Conservation (phyloP, 306 rosid genomes). For the Cicer bijugum region DNA sequence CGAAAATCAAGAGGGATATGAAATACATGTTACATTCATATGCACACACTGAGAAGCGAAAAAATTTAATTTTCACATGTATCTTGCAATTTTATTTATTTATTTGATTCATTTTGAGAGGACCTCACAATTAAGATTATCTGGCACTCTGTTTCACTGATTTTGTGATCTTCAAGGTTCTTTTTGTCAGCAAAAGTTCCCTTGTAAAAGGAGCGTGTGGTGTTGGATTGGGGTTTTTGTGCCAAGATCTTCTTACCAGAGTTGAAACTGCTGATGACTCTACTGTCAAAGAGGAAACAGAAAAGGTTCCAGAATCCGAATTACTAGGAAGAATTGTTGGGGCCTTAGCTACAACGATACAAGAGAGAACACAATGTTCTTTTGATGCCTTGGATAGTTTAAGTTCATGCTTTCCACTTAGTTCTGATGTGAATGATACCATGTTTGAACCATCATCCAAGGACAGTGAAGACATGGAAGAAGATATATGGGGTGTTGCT, state of each 20-base stretch:
- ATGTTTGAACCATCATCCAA: constrained; percentile 49
- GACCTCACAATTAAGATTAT: constrained; percentile 23
- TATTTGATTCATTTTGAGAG: constrained; percentile 31
- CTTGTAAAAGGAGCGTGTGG: constrained; percentile 97
- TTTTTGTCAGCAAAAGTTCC: constrained; percentile 69
- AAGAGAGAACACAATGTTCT: constrained; percentile 62
- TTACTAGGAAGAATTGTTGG: constrained; percentile 65
- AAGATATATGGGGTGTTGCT: constrained; percentile 95
- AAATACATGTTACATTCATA: not conserved
- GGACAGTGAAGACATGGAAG: constrained; percentile 62
- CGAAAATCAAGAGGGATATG: constrained; percentile 27
- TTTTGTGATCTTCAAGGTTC: constrained; percentile 62
- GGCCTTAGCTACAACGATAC: constrained; percentile 59
- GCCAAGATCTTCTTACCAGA: constrained; percentile 87
- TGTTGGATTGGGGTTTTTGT: constrained; percentile 87
- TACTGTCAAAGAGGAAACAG: constrained; percentile 52
- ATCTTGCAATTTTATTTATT: constrained; percentile 29
- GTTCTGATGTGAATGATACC: constrained; percentile 47
- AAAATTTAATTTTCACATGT: constrained; percentile 33
- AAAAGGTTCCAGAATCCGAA: constrained; percentile 62
- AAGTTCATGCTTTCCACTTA: constrained; percentile 57
- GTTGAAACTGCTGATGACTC: constrained; percentile 62
- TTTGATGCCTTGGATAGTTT: constrained; percentile 67
- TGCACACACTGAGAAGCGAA: constrained; percentile 9
- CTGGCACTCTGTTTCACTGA: constrained; percentile 35